Conservation (phyloP, 225 moss, liverwort and hornwort genomes). For the Polytrichum commune region DNA sequence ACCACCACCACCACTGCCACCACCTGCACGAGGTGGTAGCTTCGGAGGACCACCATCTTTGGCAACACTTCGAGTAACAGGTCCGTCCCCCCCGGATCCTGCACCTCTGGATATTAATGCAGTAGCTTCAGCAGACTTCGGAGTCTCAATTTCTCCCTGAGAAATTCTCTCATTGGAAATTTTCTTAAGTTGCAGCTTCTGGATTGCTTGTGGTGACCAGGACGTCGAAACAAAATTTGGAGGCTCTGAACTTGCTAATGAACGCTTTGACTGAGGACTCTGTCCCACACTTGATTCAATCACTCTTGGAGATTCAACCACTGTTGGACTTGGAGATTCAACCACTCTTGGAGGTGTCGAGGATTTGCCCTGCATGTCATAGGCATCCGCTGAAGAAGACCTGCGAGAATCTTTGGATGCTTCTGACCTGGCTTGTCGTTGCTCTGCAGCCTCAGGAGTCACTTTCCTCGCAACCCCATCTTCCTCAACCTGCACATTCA, state of each 20-base stretch:
- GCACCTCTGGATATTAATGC: slow-evolving; percentile 21
- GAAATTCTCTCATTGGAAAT: slow-evolving; percentile 9
- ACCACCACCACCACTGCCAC: no score
- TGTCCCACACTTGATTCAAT: no score
- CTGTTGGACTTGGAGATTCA: no score
- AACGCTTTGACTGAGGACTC: no score
- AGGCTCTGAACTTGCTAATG: no score
- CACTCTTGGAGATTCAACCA: no score
- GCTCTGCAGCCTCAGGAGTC: slow-evolving; percentile 21
- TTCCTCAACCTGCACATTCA: slow-evolving; percentile 27
- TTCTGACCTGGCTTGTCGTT: slow-evolving; percentile 24
- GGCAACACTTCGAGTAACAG: not conserved
- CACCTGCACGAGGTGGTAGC: slow-evolving; percentile 1
- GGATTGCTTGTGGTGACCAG: slow-evolving; percentile 9
- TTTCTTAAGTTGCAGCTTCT: not conserved
- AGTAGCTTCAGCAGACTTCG: slow-evolving; percentile 30
- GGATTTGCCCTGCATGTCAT: slow-evolving; percentile 32
- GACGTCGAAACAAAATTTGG: not conserved
- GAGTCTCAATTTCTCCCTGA: slow-evolving; percentile 21
- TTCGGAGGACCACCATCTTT: not conserved
- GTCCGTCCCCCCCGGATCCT: no score
- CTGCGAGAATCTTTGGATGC: slow-evolving; percentile 39
- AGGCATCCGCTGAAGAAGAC: slow-evolving; percentile 30
- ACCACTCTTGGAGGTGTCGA: slow-evolving; percentile 26
- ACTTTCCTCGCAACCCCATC: slow-evolving; percentile 25